Evolutionary conservation across 352 stramenopile genomes (phyloP), one percentile per base, ranked within the genome.

Genomic region (Pythium insidiosum): DNA sequence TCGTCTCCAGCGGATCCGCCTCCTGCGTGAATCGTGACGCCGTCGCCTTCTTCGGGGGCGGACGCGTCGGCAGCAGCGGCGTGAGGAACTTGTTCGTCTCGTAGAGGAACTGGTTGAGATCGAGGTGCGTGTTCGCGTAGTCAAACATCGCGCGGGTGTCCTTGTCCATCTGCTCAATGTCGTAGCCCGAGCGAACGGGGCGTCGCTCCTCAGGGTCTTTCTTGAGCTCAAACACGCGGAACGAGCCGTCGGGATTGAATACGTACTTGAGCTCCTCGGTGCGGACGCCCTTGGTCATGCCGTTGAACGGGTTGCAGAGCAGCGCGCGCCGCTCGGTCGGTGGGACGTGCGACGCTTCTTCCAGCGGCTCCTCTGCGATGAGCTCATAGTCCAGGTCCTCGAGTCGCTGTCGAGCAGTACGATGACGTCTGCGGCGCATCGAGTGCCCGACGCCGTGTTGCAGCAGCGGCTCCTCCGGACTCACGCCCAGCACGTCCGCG

Each of bases 51-150:
- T n/a, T n/a, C n/a, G n/a, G n/a, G 18, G 9, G 16, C 33, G 42
- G 26, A 33, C 29, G 45, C 15, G 19, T 5, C 23, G 36, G 28
- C 20, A 25, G 43, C 36, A 44, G 25, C 19, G 47, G 50, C 1
- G 66, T 62, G 21, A 66, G 68, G 40, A 87, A 84, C 41, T 75
- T 72, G 48, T 87, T 81, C 29, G 72, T 66, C 29, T 81, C 60
- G 24, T 73, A 84, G 9, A 87, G 50, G 31, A 87, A 87, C 57
- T 83, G 70, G 57, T 87, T 77, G 52, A 87, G 47, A 31, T 84
- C 68, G 24, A 87, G 66, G 12, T 69, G 57, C 48, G 77, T 66
- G 2, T 63, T 71, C 33, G 69, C 71, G 35, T 68, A 71, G 22
- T 71, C 68, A 23, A 73, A 73, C 58, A 75, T 59, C 16, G 61